Evolutionary conservation across 2,329 filamentous ascomycete genomes (phyloP).

Genomic region (Aspergillus neotritici): DNA sequence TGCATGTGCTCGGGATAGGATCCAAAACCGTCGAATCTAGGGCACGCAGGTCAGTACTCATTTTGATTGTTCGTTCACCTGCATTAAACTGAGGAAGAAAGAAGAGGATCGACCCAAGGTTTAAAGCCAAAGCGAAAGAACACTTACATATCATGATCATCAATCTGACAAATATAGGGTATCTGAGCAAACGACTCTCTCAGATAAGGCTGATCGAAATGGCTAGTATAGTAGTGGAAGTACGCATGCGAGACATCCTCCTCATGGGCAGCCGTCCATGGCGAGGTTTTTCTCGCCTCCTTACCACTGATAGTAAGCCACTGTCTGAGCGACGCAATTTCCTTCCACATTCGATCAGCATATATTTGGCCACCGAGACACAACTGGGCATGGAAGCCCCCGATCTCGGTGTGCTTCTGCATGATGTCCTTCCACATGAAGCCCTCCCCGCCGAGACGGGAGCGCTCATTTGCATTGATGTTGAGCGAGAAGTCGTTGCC

Average conservation of each 20-base stretch:
- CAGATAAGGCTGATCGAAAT: slow-evolving; percentile 94
- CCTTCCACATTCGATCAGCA: slow-evolving; percentile 91
- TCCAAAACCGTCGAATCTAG: slow-evolving; percentile 90
- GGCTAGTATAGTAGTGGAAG: slow-evolving; percentile 97
- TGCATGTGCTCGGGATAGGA: slow-evolving; percentile 99
- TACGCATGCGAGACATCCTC: slow-evolving; percentile 95
- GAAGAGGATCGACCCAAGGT: too few species aligned
- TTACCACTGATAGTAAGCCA: slow-evolving; percentile 92
- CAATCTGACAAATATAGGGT: slow-evolving; percentile 83
- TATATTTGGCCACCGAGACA: slow-evolving; percentile 93
- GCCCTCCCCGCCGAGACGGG: slow-evolving; percentile 78
- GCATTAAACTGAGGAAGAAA: background rate
- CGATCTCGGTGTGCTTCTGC: slow-evolving; percentile 93
- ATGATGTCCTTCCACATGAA: slow-evolving; percentile 99
- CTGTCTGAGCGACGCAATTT: slow-evolving; percentile 86
- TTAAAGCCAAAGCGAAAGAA: background rate
- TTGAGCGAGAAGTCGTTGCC: slow-evolving; percentile 92
- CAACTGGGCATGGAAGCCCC: slow-evolving; percentile 90
- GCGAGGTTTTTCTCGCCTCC: slow-evolving; percentile 81
- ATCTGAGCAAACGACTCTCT: slow-evolving; percentile 97
- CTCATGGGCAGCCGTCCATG: slow-evolving; percentile 91
- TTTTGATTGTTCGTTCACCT: background rate
- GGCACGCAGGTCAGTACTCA: slow-evolving; percentile 10
- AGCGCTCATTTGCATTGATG: slow-evolving; percentile 78
- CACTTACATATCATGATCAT: slow-evolving; percentile 96